Percentiles rank a stretch among this genome's conserved stretches.
Evolutionary conservation across 495 filamentous ascomycete species (phyloP).

Genomic region (Hyaloscypha variabilis): DNA sequence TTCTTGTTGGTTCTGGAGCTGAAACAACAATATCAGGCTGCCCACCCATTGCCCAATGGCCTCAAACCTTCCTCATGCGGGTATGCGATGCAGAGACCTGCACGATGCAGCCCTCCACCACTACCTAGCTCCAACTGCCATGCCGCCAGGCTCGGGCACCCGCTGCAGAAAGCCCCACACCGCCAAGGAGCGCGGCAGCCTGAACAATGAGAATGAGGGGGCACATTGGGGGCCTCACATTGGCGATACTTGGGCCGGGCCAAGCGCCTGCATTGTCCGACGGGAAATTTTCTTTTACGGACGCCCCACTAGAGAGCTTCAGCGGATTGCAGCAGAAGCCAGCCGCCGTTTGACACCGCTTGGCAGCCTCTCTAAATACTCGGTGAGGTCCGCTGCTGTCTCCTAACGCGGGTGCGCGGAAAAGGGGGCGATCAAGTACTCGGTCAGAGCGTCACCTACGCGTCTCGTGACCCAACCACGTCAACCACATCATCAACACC

Average conservation of each 20-base stretch:
- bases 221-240: background rate
- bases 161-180: background rate
- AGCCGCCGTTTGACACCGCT: background rate
- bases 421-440: background rate
- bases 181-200: background rate
- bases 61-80: background rate
- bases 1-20: background rate
- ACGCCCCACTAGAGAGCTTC: background rate
- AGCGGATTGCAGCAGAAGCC: background rate
- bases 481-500: too few relatives aligned
- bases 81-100: background rate
- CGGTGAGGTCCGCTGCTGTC: background rate
- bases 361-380: background rate
- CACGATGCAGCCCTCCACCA: too few relatives aligned
- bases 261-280: background rate
- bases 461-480: background rate
- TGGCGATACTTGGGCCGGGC: constrained; percentile 10
- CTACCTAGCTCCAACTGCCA: too few relatives aligned
- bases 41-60: background rate
- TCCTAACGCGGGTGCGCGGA: background rate
- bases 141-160: background rate
- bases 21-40: background rate
- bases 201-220: constrained; percentile 6
- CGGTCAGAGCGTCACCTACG: background rate
- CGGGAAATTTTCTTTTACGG: background rate